A percentile compares a stretch with the other conserved stretches of the same genome.
Evolutionary conservation across 331 rosid genomes (phyloP).

Genomic region (Ulmus americana): DNA sequence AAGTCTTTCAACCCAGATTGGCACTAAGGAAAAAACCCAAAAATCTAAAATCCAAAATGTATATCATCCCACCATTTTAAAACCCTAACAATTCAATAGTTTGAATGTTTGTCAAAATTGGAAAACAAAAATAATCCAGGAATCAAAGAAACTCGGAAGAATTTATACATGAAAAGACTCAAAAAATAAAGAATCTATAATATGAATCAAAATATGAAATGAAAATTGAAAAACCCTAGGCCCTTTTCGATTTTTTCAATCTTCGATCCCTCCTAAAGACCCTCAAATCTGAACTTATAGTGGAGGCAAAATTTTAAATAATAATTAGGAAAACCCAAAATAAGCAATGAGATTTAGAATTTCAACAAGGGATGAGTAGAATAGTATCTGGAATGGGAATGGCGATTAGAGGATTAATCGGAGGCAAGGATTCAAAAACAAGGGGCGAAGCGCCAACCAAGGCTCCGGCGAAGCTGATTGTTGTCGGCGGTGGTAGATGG

Average conservation of each 20-base stretch:
- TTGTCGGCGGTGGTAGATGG: too few relatives aligned
- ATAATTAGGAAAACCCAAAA: neutral
- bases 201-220: too few relatives aligned
- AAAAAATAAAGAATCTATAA: too few relatives aligned
- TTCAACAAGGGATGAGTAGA: conserved; percentile 2
- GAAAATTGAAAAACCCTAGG: neutral
- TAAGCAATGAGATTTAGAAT: neutral
- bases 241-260: neutral
- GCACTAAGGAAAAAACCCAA: too few relatives aligned
- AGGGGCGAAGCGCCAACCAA: neutral
- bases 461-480: too few relatives aligned
- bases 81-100: too few relatives aligned
- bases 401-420: neutral
- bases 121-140: too few relatives aligned
- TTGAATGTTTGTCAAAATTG: too few relatives aligned
- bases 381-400: conserved; percentile 10
- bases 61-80: too few relatives aligned
- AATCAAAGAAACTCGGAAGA: neutral
- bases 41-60: too few relatives aligned
- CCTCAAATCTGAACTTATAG: neutral
- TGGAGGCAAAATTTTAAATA: neutral
- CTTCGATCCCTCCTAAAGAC: neutral
- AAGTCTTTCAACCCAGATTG: too few relatives aligned
- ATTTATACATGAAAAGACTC: neutral
- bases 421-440: neutral